These are phyloP conservation scores for Pochonia chlamydosporia DNA, from an alignment of 2,329 filamentous ascomycete genomes.

Conservation along the genomic window DNA sequence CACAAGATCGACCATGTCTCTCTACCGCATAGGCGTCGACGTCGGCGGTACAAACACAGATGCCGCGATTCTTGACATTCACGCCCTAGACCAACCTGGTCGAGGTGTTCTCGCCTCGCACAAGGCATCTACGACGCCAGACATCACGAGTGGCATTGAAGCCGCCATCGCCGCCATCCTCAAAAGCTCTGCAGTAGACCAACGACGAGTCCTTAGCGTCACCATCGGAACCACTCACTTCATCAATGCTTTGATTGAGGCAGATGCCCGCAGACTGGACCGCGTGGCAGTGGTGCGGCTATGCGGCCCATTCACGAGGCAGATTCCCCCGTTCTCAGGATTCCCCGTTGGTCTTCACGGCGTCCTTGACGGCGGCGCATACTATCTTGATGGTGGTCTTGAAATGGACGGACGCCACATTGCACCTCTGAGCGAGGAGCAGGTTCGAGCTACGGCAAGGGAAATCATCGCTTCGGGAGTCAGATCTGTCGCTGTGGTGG, in stretches of 20 bases:
- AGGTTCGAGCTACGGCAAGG: slow-evolving; percentile 28
- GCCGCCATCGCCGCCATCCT: slow-evolving; percentile 39
- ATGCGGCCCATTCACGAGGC: slow-evolving; percentile 37
- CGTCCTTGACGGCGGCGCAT: slow-evolving; percentile 34
- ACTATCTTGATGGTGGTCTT: slow-evolving; percentile 39
- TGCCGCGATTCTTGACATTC: slow-evolving; percentile 38
- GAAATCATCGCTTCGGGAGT: slow-evolving; percentile 30
- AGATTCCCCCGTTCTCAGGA: slow-evolving; percentile 40
- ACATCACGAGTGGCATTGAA: slow-evolving; percentile 44
- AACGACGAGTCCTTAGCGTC: slow-evolving; percentile 35
- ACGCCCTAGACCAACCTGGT: slow-evolving; percentile 23
- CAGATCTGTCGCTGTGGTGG: slow-evolving; percentile 33
- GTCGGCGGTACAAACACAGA: slow-evolving; percentile 38
- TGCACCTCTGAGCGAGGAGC: slow-evolving; percentile 26
- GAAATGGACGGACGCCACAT: slow-evolving; percentile 45
- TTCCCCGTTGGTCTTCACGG: slow-evolving; percentile 33
- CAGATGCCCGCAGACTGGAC: slow-evolving; percentile 34
- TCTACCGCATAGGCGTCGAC: slow-evolving; percentile 39
- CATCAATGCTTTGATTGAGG: slow-evolving; percentile 43
- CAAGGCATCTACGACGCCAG: slow-evolving; percentile 43
- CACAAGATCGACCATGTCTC: slow-evolving; percentile 20
- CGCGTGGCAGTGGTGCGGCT: slow-evolving; percentile 40
- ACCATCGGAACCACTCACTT: slow-evolving; percentile 47
- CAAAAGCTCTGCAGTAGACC: slow-evolving; percentile 27
- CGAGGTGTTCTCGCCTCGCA: slow-evolving; percentile 39